Evolutionary conservation across 1,139 yeast genomes (phyloP), one percentile per base, ranked within the genome.

Genomic region (Suhomyces coccinellae): DNA sequence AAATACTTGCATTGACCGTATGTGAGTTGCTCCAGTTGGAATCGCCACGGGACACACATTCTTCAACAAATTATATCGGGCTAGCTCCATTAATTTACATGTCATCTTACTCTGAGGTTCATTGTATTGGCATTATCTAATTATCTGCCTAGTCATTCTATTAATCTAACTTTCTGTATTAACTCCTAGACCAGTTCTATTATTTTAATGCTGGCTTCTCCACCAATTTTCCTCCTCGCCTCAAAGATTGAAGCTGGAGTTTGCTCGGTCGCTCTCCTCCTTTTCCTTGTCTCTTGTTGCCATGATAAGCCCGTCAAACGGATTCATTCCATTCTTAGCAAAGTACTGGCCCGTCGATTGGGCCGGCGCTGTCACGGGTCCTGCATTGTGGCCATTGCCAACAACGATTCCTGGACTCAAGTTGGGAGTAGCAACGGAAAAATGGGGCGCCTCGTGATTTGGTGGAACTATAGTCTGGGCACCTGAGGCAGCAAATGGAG

Each of bases 291-390:
- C 53, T 33, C 52, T 44, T 14, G 47, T 56, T 3, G 71, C 71
- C 59, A 69, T 55, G 15, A 71, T 70, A 35, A 71, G 55, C 12
- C 74, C 74, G 51, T 71, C 77, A 50, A 71, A 71, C 11, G 77
- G 77, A 51, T 71, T 71, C 55, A 67, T 58, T 0, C 74, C 75
- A 48, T 67, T 65, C 43, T 59, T 68, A 8, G 72, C 75, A 48
- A 55, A 66, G 50, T 55, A 64, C 47, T 67, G 75, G 5, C 74
- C 75, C 2, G 60, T 54, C 1, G 74, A 65, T 39, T 67, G 72
- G 0, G 67, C 62, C 1, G 74, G 71, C 1, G 72, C 72, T 3
- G 72, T 66, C 22, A 59, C 50, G 3, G 66, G 58, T 4, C 59
- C 63, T 8, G 46, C 34, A 8, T 40, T 36, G 11, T 42, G 28